Conservation (phyloP, 2,329 filamentous ascomycete species). For the Paecilomyces formosus region DNA sequence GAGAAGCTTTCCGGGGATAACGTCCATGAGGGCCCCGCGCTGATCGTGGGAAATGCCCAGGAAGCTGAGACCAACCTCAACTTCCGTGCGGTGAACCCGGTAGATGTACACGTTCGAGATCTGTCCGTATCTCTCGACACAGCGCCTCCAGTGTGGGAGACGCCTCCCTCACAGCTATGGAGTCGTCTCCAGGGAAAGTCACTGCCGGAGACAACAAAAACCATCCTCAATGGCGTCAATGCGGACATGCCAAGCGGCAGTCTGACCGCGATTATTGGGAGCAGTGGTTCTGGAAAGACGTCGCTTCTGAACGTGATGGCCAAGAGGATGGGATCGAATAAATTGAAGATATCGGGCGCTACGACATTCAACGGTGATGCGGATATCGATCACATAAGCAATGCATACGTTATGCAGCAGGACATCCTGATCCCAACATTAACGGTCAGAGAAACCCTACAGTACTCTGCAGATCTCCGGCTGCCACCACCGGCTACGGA, state of each 20-base stretch:
- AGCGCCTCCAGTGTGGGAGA: constrained; percentile 24
- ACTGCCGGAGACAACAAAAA: constrained; percentile 23
- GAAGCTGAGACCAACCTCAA: constrained; percentile 23
- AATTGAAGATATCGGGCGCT: constrained; percentile 44
- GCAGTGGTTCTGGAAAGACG: constrained; percentile 67
- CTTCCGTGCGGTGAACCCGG: constrained; percentile 32
- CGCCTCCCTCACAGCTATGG: constrained; percentile 23
- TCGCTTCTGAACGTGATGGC: constrained; percentile 65
- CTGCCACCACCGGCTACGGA: constrained; percentile 56
- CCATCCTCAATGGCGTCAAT: constrained; percentile 56
- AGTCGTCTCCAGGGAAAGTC: constrained; percentile 20
- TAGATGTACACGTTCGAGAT: constrained; percentile 29
- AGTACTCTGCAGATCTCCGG: constrained; percentile 64
- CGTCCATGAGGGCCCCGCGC: neutral
- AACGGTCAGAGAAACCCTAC: constrained; percentile 67
- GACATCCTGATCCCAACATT: constrained; percentile 66
- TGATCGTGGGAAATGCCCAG: neutral
- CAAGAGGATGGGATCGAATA: constrained; percentile 55
- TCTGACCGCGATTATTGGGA: constrained; percentile 68
- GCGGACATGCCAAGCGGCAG: constrained; percentile 59
- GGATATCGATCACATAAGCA: constrained; percentile 40
- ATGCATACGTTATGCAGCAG: constrained; percentile 61
- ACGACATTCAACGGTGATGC: constrained; percentile 55
- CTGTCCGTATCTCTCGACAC: constrained; percentile 27
- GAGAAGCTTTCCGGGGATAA: neutral